These are phyloP conservation scores for Aspergillus sclerotialis DNA, from an alignment of 2,329 filamentous ascomycete genomes.

Conservation along the genomic window DNA sequence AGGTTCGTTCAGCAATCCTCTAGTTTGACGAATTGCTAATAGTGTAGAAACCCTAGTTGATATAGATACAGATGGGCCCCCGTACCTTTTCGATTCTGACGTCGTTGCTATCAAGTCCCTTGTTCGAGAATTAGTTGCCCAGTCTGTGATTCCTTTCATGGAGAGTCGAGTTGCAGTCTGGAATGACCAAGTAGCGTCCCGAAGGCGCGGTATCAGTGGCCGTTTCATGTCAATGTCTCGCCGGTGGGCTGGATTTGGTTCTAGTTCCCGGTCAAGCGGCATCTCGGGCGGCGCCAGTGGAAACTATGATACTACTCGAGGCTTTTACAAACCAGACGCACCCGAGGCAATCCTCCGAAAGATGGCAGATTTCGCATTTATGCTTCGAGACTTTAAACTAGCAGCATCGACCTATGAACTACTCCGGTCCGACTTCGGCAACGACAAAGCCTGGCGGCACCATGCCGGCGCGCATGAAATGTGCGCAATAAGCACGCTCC, in stretches of 20 bases:
- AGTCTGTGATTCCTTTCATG: slow-evolving; percentile 94
- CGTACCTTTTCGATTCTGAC: slow-evolving; percentile 88
- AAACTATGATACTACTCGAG: slow-evolving; percentile 71
- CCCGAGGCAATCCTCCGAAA: slow-evolving; percentile 90
- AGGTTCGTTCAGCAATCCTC: not conserved
- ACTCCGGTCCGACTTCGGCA: slow-evolving; percentile 77
- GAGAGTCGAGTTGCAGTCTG: slow-evolving; percentile 83
- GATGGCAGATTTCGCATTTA: slow-evolving; percentile 89
- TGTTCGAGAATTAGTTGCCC: slow-evolving; percentile 87
- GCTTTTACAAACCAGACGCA: slow-evolving; percentile 76
- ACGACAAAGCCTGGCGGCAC: slow-evolving; percentile 95
- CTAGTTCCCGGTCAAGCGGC: slow-evolving; percentile 53
- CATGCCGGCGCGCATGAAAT: slow-evolving; percentile 94
- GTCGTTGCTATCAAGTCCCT: slow-evolving; percentile 81
- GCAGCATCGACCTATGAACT: slow-evolving; percentile 89
- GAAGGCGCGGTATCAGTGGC: slow-evolving; percentile 78
- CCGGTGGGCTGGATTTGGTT: slow-evolving; percentile 77
- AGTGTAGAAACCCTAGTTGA: slow-evolving; percentile 39
- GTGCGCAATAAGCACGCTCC: slow-evolving; percentile 75
- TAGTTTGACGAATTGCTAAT: slow-evolving; percentile 4
- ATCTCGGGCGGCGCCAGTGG: slow-evolving; percentile 35
- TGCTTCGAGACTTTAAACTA: slow-evolving; percentile 93
- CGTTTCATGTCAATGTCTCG: slow-evolving; percentile 93
- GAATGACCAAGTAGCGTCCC: slow-evolving; percentile 96
- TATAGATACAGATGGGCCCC: slow-evolving; percentile 59